A percentile compares a stretch with the other conserved stretches of the same genome.
phyloP scores from a whole-genome alignment of 345 rosid species.

The Pugionium dolabratum region DNA sequence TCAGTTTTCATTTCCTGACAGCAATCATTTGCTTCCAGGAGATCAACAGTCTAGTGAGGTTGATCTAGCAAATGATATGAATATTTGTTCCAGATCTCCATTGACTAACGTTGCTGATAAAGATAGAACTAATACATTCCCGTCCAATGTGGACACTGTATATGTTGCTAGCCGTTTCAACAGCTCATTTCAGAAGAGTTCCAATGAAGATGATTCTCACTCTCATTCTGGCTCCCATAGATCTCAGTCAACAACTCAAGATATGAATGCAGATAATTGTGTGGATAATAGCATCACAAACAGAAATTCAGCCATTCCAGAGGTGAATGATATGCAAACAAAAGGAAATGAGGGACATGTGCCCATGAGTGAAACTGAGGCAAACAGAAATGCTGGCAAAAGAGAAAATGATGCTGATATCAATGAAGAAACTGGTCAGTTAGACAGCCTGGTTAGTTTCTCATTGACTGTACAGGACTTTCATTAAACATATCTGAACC shows the following conservation, averaged over 20 bases:
- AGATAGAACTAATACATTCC: slow-evolving; percentile 33
- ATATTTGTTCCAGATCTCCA: slow-evolving; percentile 32
- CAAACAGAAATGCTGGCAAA: slow-evolving; percentile 37
- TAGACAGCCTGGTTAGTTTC: slow-evolving; percentile 47
- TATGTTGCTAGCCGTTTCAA: slow-evolving; percentile 38
- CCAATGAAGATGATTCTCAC: slow-evolving; percentile 33
- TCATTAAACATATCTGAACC: slow-evolving; percentile 19
- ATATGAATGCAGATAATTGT: slow-evolving; percentile 27
- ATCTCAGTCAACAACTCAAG: slow-evolving; percentile 36
- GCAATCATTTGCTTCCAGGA: slow-evolving; percentile 40
- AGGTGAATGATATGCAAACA: slow-evolving; percentile 24
- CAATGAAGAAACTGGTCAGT: slow-evolving; percentile 35
- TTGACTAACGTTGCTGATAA: slow-evolving; percentile 42
- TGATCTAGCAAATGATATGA: slow-evolving; percentile 39
- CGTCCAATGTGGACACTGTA: slow-evolving; percentile 29
- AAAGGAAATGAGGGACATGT: slow-evolving; percentile 29
- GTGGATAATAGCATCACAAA: slow-evolving; percentile 25
- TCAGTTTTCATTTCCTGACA: slow-evolving; percentile 52
- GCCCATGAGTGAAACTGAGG: slow-evolving; percentile 27
- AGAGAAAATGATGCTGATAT: slow-evolving; percentile 37
- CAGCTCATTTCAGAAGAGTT: slow-evolving; percentile 35
- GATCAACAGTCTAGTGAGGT: slow-evolving; percentile 44
- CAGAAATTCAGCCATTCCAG: slow-evolving; percentile 25
- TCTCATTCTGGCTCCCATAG: slow-evolving; percentile 35
- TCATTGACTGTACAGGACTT: slow-evolving; percentile 19